Percentiles rank a stretch among this genome's conserved stretches.
Conservation (phyloP, 208 protist species). For the Leishmania arabica region DNA sequence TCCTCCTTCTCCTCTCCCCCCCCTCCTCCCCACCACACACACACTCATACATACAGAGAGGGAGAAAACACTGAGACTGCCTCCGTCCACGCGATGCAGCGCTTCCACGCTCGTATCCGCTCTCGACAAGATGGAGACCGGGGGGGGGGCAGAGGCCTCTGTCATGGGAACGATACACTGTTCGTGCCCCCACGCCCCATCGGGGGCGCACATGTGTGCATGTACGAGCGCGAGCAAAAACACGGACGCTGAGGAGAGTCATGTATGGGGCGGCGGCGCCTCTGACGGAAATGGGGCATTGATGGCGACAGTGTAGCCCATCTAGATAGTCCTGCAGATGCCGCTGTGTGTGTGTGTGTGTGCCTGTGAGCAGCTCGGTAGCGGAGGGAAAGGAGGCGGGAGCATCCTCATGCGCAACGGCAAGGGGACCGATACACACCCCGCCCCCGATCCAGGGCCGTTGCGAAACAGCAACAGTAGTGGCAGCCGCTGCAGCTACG, state of each 20-base stretch:
- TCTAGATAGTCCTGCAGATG: background rate
- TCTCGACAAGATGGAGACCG: background rate
- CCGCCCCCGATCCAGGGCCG: background rate
- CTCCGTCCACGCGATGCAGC: background rate
- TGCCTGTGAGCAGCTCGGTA: background rate
- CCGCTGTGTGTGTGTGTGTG: background rate
- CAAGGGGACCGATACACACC: background rate
- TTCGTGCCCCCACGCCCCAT: background rate
- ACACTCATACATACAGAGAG: background rate
- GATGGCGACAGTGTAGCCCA: background rate
- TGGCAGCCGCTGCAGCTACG: background rate
- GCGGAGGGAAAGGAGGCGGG: background rate
- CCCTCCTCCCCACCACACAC: too few relatives aligned
- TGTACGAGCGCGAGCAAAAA: background rate
- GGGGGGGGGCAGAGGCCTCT: background rate
- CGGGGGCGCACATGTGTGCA: background rate
- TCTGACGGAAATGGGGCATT: background rate
- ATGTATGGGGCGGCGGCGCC: background rate
- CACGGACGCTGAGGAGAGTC: background rate
- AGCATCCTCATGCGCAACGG: background rate
- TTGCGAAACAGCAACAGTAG: background rate
- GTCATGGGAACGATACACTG: background rate
- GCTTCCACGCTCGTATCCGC: background rate
- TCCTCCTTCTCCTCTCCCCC: background rate
- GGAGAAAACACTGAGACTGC: background rate